Evolutionary conservation across 768 basidiomycete genomes (phyloP), one percentile per base, ranked within the genome.

Genomic region (Kwoniella europaea): DNA sequence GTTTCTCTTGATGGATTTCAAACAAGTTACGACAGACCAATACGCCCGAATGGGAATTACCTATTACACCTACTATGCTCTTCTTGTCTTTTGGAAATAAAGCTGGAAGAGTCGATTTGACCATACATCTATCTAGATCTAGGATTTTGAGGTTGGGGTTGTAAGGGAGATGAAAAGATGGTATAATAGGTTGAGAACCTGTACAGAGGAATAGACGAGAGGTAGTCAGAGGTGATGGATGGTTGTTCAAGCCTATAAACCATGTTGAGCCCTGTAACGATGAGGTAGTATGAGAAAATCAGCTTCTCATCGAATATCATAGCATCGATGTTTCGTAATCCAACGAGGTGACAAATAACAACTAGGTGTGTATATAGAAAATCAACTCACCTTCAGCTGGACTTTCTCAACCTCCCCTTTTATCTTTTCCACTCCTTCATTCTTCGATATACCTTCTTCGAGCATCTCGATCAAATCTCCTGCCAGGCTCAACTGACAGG

Each of bases 21-120:
- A 70, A 75, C 15, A 78, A 46, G 58, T 78, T 78, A 13, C 69
- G 65, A 63, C 71, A 71, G 57, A 57, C 67, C 16, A 78, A 63
- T 7, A 78, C 57, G 10, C 76, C 76, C 6, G 74, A 75, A 68
- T 78, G 76, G 5, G 74, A 75, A 59, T 78, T 75, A 27, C 76
- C 76, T 22, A 78, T 74, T 15, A 78, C 65, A 1, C 64, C 76
- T 2, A 78, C 58, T 3, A 53, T 20, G 16, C 63, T 57, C 4
- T 22, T 59, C 43, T 29, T 20, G 54, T 72, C 63, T 24, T n/a
- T 2, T 5, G 67, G 69, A n/a, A 78, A 68, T 27, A 72, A 53
- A 18, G 67, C 53, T 12, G 73, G 71, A 16, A 77, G 35, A 16
- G 12, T 20, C 1, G 73, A 73, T 43, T 60, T 57, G 22, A 64